Base-by-base conservation (phyloP, 257 asterid genomes). In the Lantana camara region DNA sequence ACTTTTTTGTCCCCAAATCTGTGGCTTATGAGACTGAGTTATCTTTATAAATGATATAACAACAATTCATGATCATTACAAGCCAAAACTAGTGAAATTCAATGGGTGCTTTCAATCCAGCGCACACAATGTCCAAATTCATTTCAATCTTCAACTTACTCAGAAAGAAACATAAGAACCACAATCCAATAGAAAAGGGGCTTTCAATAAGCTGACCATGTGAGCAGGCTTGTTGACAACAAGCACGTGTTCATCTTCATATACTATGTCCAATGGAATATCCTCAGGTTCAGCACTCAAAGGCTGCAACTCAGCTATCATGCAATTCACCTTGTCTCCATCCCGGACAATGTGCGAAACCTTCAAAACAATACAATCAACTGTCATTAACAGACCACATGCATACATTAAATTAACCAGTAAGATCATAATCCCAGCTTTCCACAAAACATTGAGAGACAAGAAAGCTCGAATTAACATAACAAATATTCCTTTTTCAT, bases 191-290 rank as follows among this genome's bases (percentile, higher is more conserved):
- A 41, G 30, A 69, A 34, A 19, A 44, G 2, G 23, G 49, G 21
- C 7, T 56, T 23, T 65, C 51, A 35, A 73, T n/a, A 77, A 55
- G 49, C 74, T 64, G 34, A 92, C 97, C 99, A 93, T 80, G 70
- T 93, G 94, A 64, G 99, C 90, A 61, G 97, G 89, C 75, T 93
- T 93, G 77, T 93, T 90, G 74, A 93, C 83, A 72, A 93, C 97
- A 61, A 93, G 91, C 22, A 93, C 77, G 53, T 90, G 91, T 1
- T 87, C 90, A 52, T 93, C 97, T 73, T 93, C 97, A 70, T 82
- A 87, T 34, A 90, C 87, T 37, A 90, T 87, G 68, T 93, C 99
- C 80, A 93, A 60, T 0, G 92, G 92, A 60, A 90, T 81, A 74
- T 85, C 89, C 76, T 90, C 99, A n/a, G 99, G 87, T 60, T 84